Evolutionary conservation across 441 rosid species (phyloP).

Genomic region (Adansonia grandidieri): DNA sequence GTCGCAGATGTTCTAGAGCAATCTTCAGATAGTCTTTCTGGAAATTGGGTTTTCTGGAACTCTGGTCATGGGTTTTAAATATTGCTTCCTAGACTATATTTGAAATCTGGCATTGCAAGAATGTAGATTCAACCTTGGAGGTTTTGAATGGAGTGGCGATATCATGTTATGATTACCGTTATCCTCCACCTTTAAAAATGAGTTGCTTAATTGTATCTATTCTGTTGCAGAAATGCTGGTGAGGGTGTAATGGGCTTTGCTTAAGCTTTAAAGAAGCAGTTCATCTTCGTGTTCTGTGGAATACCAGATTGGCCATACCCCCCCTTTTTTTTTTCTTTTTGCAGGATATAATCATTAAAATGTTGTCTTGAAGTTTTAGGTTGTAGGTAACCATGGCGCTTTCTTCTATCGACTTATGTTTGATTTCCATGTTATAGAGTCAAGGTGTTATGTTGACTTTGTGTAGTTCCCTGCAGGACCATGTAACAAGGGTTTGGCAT

Average conservation of each 20-base stretch:
- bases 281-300: slow-evolving; percentile 55
- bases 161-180: slow-evolving; percentile 46
- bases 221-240: slow-evolving; percentile 77
- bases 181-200: slow-evolving; percentile 42
- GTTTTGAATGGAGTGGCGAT: slow-evolving; percentile 55
- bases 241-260: slow-evolving; percentile 65
- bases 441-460: slow-evolving; percentile 52
- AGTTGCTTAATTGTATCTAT: slow-evolving; percentile 57
- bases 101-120: slow-evolving; percentile 55
- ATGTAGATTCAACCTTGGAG: slow-evolving; percentile 53
- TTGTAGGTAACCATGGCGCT: slow-evolving; percentile 30
- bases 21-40: slow-evolving; percentile 70
- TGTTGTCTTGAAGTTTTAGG: slow-evolving; percentile 31
- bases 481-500: slow-evolving; percentile 57
- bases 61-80: slow-evolving; percentile 60
- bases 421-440: slow-evolving; percentile 19
- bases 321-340: slow-evolving; percentile 16
- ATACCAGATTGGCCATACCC: slow-evolving; percentile 40
- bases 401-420: slow-evolving; percentile 12
- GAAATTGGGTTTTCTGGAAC: slow-evolving; percentile 67
- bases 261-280: slow-evolving; percentile 49
- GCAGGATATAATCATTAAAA: slow-evolving; percentile 38
- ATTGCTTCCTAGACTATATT: slow-evolving; percentile 49
- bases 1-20: slow-evolving; percentile 80
- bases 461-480: slow-evolving; percentile 85